Conservation (phyloP, 2,329 filamentous ascomycete genomes). For the Didymosphaeria variabile region DNA sequence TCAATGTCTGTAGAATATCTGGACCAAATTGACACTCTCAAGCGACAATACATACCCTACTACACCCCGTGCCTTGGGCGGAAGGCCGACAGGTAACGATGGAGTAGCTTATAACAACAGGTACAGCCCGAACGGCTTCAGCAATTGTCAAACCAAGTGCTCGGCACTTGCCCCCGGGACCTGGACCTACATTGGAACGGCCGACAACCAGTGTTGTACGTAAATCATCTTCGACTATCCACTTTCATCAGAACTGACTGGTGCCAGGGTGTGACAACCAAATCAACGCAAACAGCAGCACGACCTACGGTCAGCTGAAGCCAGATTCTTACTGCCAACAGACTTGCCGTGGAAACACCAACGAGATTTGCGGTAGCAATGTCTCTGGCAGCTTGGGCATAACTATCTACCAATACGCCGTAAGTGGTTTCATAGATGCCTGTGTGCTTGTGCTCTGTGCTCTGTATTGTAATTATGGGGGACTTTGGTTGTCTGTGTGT, state of each 20-base stretch:
- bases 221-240: neutral
- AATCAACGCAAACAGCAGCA: constrained; percentile 12
- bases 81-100: constrained; percentile 8
- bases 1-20: neutral
- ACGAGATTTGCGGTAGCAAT: neutral
- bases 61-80: constrained; percentile 17
- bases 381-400: neutral
- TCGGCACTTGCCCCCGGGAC: constrained; percentile 8
- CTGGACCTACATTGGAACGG: constrained; percentile 22
- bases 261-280: constrained; percentile 11
- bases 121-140: constrained; percentile 20
- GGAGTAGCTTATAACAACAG: neutral
- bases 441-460: constrained; percentile 20
- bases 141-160: constrained; percentile 17
- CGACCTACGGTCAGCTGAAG: neutral
- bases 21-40: neutral
- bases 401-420: constrained; percentile 13
- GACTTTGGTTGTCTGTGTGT: neutral
- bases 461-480: constrained; percentile 7
- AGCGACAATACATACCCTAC: neutral
- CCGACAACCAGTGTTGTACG: constrained; percentile 30
- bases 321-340: constrained; percentile 2
- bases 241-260: neutral
- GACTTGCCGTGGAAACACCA: neutral
- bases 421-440: constrained; percentile 16